These are phyloP conservation scores for Tylopilus plumbeoviolaceoides DNA, from an alignment of 768 basidiomycete genomes.

Conservation along the genomic window DNA sequence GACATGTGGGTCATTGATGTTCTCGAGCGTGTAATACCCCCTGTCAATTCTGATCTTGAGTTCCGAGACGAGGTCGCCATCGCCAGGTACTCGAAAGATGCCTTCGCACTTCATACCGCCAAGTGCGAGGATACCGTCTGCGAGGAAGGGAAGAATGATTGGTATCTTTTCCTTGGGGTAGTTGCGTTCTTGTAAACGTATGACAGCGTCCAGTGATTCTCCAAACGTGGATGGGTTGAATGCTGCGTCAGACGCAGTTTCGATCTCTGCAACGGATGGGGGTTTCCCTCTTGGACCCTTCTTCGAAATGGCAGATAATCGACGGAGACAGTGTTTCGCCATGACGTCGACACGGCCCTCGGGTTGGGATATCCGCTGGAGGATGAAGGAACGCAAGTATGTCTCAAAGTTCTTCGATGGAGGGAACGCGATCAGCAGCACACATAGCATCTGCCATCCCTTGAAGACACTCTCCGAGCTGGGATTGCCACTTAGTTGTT, in stretches of 20 bases:
- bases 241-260: conserved; percentile 91
- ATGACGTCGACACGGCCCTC: conserved; percentile 84
- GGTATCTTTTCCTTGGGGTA: conserved; percentile 85
- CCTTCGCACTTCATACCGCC: conserved; percentile 85
- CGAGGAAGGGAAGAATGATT: conserved; percentile 90
- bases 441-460: conserved; percentile 92
- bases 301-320: conserved; percentile 67
- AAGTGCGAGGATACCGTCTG: conserved; percentile 85
- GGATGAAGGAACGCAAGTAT: conserved; percentile 77
- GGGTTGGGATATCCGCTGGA: conserved; percentile 57
- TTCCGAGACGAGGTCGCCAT: conserved; percentile 82
- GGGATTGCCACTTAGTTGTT: conserved; percentile 83
- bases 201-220: conserved; percentile 81
- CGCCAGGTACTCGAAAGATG: conserved; percentile 91
- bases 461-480: conserved; percentile 82
- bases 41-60: conserved; percentile 87
- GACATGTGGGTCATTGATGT: conserved; percentile 87
- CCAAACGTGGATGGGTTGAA: conserved; percentile 95
- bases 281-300: conserved; percentile 87
- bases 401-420: conserved; percentile 92
- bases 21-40: conserved; percentile 87
- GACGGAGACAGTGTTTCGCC: conserved; percentile 86
- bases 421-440: conserved; percentile 86
- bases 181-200: conserved; percentile 78
- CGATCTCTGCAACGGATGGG: conserved; percentile 80